Conservation (phyloP, 768 basidiomycete species). For the Rhizopogon roseolus region DNA sequence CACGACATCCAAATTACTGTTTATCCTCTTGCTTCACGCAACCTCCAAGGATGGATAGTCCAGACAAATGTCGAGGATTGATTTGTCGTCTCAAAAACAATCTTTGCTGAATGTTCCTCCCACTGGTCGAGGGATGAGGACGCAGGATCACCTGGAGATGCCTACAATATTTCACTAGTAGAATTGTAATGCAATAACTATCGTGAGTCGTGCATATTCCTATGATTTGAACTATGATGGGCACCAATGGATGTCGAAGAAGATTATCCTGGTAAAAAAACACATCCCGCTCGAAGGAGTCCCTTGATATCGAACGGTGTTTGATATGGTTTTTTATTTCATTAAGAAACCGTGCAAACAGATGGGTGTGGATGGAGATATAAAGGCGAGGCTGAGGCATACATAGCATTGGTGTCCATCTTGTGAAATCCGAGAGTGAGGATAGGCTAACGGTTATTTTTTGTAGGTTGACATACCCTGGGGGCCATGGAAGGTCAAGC, state of each 20-base stretch:
- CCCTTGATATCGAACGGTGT: conserved; percentile 28
- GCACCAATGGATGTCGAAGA: conserved; percentile 46
- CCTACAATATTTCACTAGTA: conserved; percentile 38
- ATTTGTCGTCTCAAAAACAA: conserved; percentile 76
- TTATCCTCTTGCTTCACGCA: conserved; percentile 42
- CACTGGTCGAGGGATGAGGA: conserved; percentile 86
- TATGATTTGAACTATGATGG: too few species aligned
- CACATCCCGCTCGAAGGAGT: conserved; percentile 53
- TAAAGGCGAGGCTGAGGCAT: conserved; percentile 88
- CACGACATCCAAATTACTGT: conserved; percentile 85
- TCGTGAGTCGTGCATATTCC: conserved; percentile 2
- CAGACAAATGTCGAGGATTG: conserved; percentile 87
- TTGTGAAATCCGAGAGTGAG: too few species aligned
- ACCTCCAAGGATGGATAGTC: conserved; percentile 64
- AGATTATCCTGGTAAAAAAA: conserved; percentile 88
- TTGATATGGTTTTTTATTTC: conserved; percentile 17
- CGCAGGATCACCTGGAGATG: conserved; percentile 90
- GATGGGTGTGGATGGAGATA: conserved; percentile 71
- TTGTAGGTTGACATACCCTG: too few species aligned
- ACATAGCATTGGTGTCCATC: conserved; percentile 7
- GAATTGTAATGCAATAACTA: conserved; percentile 15
- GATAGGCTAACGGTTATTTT: neutral
- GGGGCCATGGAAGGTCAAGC: too few species aligned
- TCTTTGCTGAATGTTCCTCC: conserved; percentile 90
- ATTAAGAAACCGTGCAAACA: conserved; percentile 24